Evolutionary conservation across 257 asterid species (phyloP), one percentile per base, ranked within the genome.

Genomic region (Mentha longifolia): DNA sequence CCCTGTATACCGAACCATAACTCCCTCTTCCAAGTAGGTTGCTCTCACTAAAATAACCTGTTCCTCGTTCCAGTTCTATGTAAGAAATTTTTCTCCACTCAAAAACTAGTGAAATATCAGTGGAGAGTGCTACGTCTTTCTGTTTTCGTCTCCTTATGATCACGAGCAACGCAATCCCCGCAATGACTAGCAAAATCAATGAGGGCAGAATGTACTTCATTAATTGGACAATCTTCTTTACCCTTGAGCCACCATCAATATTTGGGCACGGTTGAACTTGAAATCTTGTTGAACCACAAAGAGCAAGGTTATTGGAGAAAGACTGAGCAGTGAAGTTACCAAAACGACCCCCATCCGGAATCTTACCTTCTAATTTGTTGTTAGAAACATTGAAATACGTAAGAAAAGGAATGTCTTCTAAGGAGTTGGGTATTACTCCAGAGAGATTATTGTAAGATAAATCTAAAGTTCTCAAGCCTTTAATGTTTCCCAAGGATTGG

Each of bases 371-470:
- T 9, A 55, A 22, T 25, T 13, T 74, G 54, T 81, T 81, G 49
- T 55, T 28, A 20, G 85, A 81, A 33, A 78, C 78, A 39, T 71
- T 62, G 33, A 81, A 71, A 15, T 66, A 22, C 14, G 15, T 43
- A 39, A 81, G 75, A 51, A 42, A 42, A 2, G 0, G 47, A 2
- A 42, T 14, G 47, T 42, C 15, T 42, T 42, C 13, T 2, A 42
- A 11, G 47, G 47, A 42, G 15, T 42, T 42, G 47, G 47, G 85
- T 45, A 81, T 78, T 7, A 4, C 0, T 73, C 71, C 64, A 58
- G 22, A 58, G 6, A 58, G 43, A 58, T 58, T 58, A 31, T 58
- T 58, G 28, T 15, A 0, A 31, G 42, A 31, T 9, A 82, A 67
- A 65, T 75, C 77, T 55, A 78, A 35, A 41, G 11, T 5, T 64